Percentiles rank a stretch among this genome's conserved stretches.
phyloP scores from a whole-genome alignment of 345 rosid species.

The Acer campestre region DNA sequence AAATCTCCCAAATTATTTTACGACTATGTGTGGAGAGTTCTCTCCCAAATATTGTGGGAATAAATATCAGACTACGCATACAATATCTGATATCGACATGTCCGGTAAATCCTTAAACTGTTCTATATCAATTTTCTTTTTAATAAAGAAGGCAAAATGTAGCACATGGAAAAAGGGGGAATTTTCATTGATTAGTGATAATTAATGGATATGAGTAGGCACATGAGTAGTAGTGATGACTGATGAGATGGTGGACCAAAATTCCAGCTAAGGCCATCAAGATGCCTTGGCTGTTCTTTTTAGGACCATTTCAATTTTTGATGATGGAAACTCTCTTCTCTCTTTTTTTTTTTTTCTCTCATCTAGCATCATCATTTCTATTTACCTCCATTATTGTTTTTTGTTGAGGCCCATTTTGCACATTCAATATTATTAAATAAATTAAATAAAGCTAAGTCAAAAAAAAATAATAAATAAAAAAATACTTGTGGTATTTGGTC shows the following conservation, averaged over 20 bases:
- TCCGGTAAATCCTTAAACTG: too few species aligned
- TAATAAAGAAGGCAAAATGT: too few species aligned
- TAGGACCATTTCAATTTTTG: constrained; percentile 18
- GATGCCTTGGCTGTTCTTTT: constrained; percentile 15
- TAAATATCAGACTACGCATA: too few species aligned
- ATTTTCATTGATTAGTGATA: constrained; percentile 14
- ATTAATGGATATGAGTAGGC: neutral
- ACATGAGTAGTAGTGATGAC: constrained; percentile 18
- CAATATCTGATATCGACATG: too few species aligned
- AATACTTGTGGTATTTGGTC: constrained; percentile 1
- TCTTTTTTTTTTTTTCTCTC: neutral
- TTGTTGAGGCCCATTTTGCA: neutral
- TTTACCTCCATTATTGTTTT: constrained; percentile 26
- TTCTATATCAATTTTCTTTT: too few species aligned
- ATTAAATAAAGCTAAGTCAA: constrained; percentile 13
- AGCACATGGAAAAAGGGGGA: constrained; percentile 3
- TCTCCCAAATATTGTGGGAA: too few species aligned
- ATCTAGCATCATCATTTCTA: constrained; percentile 10
- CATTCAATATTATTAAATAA: constrained; percentile 10
- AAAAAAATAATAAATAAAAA: constrained; percentile 31
- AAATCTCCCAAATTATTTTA: too few species aligned
- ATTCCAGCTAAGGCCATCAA: constrained; percentile 33
- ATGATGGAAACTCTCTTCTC: constrained; percentile 31
- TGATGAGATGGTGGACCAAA: constrained; percentile 38
- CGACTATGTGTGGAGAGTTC: too few species aligned